These are phyloP conservation scores for Candida nitratophila DNA, from an alignment of 805 yeast species.

Conservation along the genomic window DNA sequence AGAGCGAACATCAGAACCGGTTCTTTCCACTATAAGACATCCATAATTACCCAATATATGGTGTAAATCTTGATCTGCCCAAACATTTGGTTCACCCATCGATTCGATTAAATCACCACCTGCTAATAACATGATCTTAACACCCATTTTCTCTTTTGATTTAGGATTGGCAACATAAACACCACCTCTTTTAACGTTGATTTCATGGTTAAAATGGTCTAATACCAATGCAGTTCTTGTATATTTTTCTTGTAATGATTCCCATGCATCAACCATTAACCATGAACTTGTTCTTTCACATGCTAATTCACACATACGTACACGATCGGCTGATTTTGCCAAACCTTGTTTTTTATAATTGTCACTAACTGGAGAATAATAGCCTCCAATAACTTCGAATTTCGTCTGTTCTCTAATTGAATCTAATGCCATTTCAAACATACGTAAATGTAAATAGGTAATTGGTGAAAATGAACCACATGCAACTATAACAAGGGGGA, in stretches of 20 bases:
- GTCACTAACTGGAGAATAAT: slow-evolving; percentile 90
- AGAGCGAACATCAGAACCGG: slow-evolving; percentile 92
- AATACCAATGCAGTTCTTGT: slow-evolving; percentile 92
- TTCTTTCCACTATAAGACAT: slow-evolving; percentile 91
- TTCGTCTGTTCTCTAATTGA: slow-evolving; percentile 85
- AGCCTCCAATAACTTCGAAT: slow-evolving; percentile 95
- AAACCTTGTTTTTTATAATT: slow-evolving; percentile 90
- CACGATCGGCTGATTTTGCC: slow-evolving; percentile 84
- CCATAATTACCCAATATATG: slow-evolving; percentile 96
- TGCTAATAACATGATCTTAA: slow-evolving; percentile 90
- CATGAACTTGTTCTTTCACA: slow-evolving; percentile 95
- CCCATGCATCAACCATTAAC: slow-evolving; percentile 99
- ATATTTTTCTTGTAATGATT: slow-evolving; percentile 82
- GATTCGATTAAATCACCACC: slow-evolving; percentile 97
- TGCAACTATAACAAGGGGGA: slow-evolving; percentile 90
- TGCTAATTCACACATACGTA: slow-evolving; percentile 96
- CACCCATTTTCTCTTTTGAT: slow-evolving; percentile 52
- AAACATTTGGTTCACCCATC: slow-evolving; percentile 99
- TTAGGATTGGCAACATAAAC: slow-evolving; percentile 48
- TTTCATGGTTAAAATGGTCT: slow-evolving; percentile 94
- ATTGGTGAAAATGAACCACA: slow-evolving; percentile 97
- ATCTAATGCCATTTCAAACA: slow-evolving; percentile 99
- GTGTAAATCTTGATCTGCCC: slow-evolving; percentile 94
- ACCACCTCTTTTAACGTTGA: slow-evolving; percentile 87
- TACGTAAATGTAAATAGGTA: slow-evolving; percentile 87